Evolutionary conservation across 164 flowering plant species (phyloP).

Genomic region (Cinnamomum micranthum): DNA sequence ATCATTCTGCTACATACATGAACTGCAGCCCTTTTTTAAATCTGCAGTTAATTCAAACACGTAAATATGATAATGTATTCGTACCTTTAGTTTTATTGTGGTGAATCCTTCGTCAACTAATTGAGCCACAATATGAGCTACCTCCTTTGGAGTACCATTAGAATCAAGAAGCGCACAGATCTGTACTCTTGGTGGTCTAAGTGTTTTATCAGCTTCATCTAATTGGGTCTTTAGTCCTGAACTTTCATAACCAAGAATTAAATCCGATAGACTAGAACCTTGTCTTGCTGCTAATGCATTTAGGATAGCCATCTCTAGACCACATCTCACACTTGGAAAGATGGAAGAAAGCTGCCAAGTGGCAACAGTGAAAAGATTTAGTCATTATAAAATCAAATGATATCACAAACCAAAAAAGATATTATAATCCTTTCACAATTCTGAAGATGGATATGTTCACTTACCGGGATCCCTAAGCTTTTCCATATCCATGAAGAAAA

Average conservation of each 20-base stretch:
- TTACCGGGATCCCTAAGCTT: slow-evolving; percentile 62
- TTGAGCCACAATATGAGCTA: slow-evolving; percentile 46
- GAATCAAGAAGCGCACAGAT: slow-evolving; percentile 88
- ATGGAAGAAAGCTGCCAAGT: slow-evolving; percentile 54
- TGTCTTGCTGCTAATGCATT: slow-evolving; percentile 68
- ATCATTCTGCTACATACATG: background rate
- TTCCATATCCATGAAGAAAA: slow-evolving; percentile 82
- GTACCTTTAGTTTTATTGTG: slow-evolving; percentile 81
- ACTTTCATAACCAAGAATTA: slow-evolving; percentile 30
- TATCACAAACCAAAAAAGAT: background rate
- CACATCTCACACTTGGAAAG: slow-evolving; percentile 92
- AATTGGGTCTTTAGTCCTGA: slow-evolving; percentile 12
- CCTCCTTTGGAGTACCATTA: slow-evolving; percentile 62
- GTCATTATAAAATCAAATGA: background rate
- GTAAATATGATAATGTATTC: slow-evolving; percentile 2
- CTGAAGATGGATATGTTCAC: slow-evolving; percentile 10
- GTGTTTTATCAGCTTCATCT: slow-evolving; percentile 19
- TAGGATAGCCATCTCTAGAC: slow-evolving; percentile 91
- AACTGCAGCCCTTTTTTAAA: background rate
- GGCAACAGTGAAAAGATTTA: slow-evolving; percentile 11
- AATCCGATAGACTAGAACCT: slow-evolving; percentile 44
- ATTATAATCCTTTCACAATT: background rate
- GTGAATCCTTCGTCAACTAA: slow-evolving; percentile 83
- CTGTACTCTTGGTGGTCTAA: slow-evolving; percentile 30
- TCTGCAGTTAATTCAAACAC: background rate